Conservation (phyloP, 371 early-diverging fungal genomes). For the Nematocida minor region DNA sequence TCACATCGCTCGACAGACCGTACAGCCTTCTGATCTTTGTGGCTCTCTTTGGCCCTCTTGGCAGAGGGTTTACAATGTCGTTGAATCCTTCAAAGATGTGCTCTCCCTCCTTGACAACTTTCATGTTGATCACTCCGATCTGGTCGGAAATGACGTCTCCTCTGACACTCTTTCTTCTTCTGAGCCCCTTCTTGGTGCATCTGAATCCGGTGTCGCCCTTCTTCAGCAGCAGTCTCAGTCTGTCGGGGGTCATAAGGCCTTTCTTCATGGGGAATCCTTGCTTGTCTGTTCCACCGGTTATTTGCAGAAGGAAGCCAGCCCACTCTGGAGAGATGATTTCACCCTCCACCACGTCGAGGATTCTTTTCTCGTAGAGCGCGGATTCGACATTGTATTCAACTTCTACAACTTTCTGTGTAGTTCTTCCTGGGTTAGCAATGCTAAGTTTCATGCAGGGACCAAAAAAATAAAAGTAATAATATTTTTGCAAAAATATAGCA, state of each 20-base stretch:
- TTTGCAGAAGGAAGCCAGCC: conserved; percentile 93
- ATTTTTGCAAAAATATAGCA: not conserved
- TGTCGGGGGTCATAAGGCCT: conserved; percentile 80
- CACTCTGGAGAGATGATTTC: conserved; percentile 90
- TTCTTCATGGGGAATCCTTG: conserved; percentile 81
- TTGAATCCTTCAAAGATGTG: conserved; percentile 86
- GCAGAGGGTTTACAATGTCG: conserved; percentile 79
- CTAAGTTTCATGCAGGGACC: conserved; percentile 70
- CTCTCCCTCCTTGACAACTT: conserved; percentile 89
- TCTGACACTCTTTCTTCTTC: conserved; percentile 95
- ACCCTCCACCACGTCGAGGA: conserved; percentile 86
- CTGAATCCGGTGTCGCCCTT: conserved; percentile 97
- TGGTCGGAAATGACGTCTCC: conserved; percentile 94
- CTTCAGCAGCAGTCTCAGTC: conserved; percentile 83
- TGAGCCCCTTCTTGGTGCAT: conserved; percentile 88
- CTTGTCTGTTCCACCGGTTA: conserved; percentile 97
- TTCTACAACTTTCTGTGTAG: conserved; percentile 90
- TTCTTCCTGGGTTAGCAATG: conserved; percentile 95
- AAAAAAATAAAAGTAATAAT: conserved; percentile 54
- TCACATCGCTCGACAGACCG: conserved; percentile 83
- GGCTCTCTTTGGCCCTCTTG: conserved; percentile 93
- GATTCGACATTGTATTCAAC: conserved; percentile 89
- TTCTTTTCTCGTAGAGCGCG: conserved; percentile 91
- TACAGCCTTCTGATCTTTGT: conserved; percentile 93
- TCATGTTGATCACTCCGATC: conserved; percentile 81